phyloP scores from a whole-genome alignment of 2,329 filamentous ascomycete species.

The Fusarium beomiforme region DNA sequence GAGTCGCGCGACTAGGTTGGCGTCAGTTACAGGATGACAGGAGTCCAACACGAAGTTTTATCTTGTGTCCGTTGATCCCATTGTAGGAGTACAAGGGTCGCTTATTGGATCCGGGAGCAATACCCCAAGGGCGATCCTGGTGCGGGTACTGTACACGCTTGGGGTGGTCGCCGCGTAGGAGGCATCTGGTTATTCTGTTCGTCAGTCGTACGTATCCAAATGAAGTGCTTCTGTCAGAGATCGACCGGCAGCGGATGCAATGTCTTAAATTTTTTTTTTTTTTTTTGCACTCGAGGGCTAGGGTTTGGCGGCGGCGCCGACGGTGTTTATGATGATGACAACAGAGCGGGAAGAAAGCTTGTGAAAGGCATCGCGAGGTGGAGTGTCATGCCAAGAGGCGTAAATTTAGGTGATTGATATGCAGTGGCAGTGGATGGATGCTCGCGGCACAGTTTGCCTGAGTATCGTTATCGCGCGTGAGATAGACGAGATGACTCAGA shows the following conservation, averaged over 20 bases:
- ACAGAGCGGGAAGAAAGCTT: conserved; percentile 10
- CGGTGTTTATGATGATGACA: conserved; percentile 1
- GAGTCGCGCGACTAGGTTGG: conserved; percentile 36
- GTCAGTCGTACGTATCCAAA: neutral
- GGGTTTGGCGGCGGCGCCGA: neutral
- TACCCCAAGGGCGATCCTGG: conserved; percentile 30
- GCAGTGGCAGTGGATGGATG: conserved; percentile 30
- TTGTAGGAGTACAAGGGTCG: conserved; percentile 8
- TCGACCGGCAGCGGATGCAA: conserved; percentile 11
- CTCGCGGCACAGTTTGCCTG: conserved; percentile 27
- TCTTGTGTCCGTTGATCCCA: conserved; percentile 9
- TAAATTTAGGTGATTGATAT: conserved; percentile 27
- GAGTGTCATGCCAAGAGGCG: conserved; percentile 9
- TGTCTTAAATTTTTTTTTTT: no score
- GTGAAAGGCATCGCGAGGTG: conserved; percentile 11
- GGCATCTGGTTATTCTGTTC: conserved; percentile 10
- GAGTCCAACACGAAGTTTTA: conserved; percentile 16
- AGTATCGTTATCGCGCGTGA: conserved; percentile 27
- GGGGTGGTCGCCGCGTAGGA: conserved; percentile 12
- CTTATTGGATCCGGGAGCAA: conserved; percentile 28
- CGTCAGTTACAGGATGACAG: conserved; percentile 39
- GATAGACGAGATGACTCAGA: conserved; percentile 42
- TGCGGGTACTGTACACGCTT: conserved; percentile 31
- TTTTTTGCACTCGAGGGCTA: neutral
- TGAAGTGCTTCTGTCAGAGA: neutral